phyloP scores from a whole-genome alignment of 1,139 yeast genomes.

The Blastobotrys capitulatus region DNA sequence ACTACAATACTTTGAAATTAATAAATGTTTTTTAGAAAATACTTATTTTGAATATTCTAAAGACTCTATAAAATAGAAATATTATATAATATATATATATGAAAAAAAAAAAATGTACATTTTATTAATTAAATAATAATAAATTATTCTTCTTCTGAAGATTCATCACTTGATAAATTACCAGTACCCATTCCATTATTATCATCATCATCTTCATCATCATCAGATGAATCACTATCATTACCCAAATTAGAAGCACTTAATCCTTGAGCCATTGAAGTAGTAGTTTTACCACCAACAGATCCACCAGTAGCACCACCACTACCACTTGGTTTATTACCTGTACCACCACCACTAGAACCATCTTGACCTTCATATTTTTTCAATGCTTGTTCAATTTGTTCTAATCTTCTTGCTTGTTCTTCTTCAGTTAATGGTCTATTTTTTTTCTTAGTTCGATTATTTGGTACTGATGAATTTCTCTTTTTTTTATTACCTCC shows the following conservation, averaged over 20 bases:
- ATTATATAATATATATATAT: too few relatives aligned
- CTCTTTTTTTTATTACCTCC: constrained; percentile 15
- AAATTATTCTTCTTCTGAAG: constrained; percentile 20
- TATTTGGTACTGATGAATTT: constrained; percentile 3
- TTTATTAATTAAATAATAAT: not conserved
- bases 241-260: not conserved
- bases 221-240: constrained; percentile 7
- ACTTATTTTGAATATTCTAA: too few relatives aligned
- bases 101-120: not conserved
- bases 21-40: too few relatives aligned
- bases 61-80: too few relatives aligned
- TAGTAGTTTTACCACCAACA: constrained; percentile 5
- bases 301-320: not conserved
- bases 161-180: constrained; percentile 21
- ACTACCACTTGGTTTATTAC: not conserved
- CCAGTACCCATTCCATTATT: constrained; percentile 12
- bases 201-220: constrained; percentile 5
- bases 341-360: not conserved
- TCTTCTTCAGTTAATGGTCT: constrained; percentile 59
- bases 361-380: constrained; percentile 46
- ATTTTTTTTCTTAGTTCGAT: constrained; percentile 45
- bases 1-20: too few relatives aligned
- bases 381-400: constrained; percentile 74
- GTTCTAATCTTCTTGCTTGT: constrained; percentile 74
- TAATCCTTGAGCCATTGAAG: not conserved